A percentile compares a stretch with the other conserved stretches of the same genome.
These are phyloP conservation scores for Sugiyamaella xylanicola DNA, from an alignment of 1,139 yeast genomes.

Conservation along the genomic window DNA sequence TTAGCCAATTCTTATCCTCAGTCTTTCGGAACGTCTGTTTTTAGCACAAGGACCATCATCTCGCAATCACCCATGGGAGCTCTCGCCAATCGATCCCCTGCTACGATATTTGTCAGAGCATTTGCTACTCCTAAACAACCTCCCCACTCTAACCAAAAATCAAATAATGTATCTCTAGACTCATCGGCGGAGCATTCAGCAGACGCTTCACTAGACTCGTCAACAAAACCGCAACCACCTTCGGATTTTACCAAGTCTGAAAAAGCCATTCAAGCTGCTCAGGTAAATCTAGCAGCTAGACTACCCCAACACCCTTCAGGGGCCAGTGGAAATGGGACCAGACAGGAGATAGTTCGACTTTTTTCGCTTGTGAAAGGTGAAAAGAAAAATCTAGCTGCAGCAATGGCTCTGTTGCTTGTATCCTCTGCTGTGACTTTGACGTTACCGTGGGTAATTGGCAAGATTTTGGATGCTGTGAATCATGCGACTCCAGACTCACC, in stretches of 20 bases:
- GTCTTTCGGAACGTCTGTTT: too few species aligned
- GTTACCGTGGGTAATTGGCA: constrained; percentile 78
- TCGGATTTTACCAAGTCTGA: constrained; percentile 33
- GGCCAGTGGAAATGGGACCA: constrained; percentile 37
- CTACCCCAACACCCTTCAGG: constrained; percentile 29
- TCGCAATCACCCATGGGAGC: too few species aligned
- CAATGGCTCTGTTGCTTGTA: constrained; percentile 60
- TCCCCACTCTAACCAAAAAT: too few species aligned
- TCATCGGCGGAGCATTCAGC: too few species aligned
- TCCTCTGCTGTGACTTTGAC: constrained; percentile 70
- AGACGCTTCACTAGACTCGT: not conserved
- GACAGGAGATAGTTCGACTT: constrained; percentile 53
- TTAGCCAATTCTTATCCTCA: too few species aligned
- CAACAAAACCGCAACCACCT: not conserved
- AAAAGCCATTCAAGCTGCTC: constrained; percentile 40
- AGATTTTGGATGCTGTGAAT: constrained; percentile 64
- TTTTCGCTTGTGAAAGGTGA: constrained; percentile 55
- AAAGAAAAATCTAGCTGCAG: constrained; percentile 53
- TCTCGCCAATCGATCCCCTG: too few species aligned
- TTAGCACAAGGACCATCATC: too few species aligned
- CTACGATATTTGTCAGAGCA: too few species aligned
- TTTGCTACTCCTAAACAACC: too few species aligned
- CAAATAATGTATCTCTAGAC: too few species aligned
- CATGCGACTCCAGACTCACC: constrained; percentile 44
- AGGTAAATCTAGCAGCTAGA: constrained; percentile 41